These are phyloP conservation scores for Ophiostoma sp. DNA, from an alignment of 2,329 filamentous ascomycete genomes.

Conservation along the genomic window DNA sequence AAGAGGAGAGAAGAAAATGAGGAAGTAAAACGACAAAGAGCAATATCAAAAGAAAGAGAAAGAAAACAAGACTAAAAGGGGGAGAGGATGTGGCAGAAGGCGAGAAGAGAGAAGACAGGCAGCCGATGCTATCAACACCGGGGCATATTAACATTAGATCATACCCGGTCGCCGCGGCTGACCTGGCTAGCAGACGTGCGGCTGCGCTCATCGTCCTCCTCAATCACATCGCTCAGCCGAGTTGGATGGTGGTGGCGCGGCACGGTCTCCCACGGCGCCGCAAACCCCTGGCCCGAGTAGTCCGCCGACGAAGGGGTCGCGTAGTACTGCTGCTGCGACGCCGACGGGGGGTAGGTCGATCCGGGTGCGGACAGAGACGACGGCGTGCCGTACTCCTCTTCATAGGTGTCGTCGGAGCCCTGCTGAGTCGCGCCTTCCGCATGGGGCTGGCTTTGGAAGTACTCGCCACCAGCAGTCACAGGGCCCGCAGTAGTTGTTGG, in stretches of 20 bases:
- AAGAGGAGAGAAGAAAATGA: background rate
- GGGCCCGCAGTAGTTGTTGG: background rate
- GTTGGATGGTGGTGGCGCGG: constrained; percentile 83
- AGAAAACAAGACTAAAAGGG: background rate
- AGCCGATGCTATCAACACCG: background rate
- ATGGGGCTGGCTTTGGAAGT: constrained; percentile 9
- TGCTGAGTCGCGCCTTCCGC: background rate
- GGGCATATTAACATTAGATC: background rate
- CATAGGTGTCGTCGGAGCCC: constrained; percentile 22
- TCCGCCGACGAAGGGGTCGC: constrained; percentile 41
- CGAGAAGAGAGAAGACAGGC: background rate
- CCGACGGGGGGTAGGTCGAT: constrained; percentile 34
- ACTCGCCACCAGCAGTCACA: background rate
- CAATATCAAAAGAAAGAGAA: background rate
- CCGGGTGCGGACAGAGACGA: constrained; percentile 37
- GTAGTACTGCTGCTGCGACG: constrained; percentile 45
- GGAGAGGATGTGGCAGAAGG: background rate
- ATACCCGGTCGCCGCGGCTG: constrained; percentile 39
- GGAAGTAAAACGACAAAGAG: background rate
- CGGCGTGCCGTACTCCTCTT: constrained; percentile 50
- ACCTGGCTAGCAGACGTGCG: constrained; percentile 64
- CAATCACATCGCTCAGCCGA: constrained; percentile 78
- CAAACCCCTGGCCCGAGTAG: constrained; percentile 62
- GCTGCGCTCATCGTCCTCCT: constrained; percentile 77
- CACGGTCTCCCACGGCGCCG: constrained; percentile 64